phyloP scores from a whole-genome alignment of 106 monocot genomes.

The Acorus calamus region DNA sequence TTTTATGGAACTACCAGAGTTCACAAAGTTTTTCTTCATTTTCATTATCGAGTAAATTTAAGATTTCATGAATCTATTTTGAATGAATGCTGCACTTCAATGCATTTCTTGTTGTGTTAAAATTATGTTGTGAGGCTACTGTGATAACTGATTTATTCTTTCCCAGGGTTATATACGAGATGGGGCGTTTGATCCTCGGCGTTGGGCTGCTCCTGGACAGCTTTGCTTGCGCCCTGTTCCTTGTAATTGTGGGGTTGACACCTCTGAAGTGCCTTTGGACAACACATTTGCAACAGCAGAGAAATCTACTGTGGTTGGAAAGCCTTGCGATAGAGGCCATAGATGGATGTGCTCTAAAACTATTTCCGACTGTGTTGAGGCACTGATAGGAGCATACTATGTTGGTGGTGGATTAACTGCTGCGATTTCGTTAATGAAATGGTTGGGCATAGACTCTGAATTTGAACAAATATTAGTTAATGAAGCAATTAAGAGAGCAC shows the following conservation, averaged over 20 bases:
- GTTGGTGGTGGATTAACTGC: slow-evolving; percentile 64
- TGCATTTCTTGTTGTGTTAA: too few species aligned
- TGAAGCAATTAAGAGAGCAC: slow-evolving; percentile 28
- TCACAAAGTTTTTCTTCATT: too few species aligned
- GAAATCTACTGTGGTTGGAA: slow-evolving; percentile 54
- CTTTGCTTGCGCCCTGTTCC: slow-evolving; percentile 31
- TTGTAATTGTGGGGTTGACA: slow-evolving; percentile 52
- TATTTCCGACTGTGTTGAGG: slow-evolving; percentile 90
- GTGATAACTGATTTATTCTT: neutral
- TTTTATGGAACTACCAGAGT: too few species aligned
- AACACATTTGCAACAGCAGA: slow-evolving; percentile 23
- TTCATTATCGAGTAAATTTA: too few species aligned
- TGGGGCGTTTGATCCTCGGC: slow-evolving; percentile 80
- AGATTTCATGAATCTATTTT: too few species aligned
- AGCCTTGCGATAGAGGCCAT: slow-evolving; percentile 75
- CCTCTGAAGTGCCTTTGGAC: slow-evolving; percentile 16
- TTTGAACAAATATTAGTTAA: slow-evolving; percentile 34
- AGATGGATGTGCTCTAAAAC: slow-evolving; percentile 98
- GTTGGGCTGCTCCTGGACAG: slow-evolving; percentile 91
- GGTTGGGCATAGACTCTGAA: slow-evolving; percentile 58
- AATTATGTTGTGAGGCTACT: neutral
- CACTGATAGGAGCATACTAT: slow-evolving; percentile 91
- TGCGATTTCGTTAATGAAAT: slow-evolving; percentile 57
- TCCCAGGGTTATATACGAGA: slow-evolving; percentile 77
- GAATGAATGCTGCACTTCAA: too few species aligned